A percentile compares a stretch with the other conserved stretches of the same genome.
Conservation (phyloP, 345 rosid genomes). For the Citrus sinensis region DVS_A1.0 CM039168.1:5972001-5972500, state of each 20-base stretch:
- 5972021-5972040: not conserved
- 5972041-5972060: not conserved
- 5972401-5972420: conserved; percentile 4
- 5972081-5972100: not conserved
- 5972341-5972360: conserved; percentile 26
- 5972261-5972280: not conserved
- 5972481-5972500: conserved; percentile 13
- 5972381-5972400: conserved; percentile 23
- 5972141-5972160: not conserved
- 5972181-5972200: not conserved
- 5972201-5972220: not conserved
- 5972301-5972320: not conserved
- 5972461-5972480: not conserved
- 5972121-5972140: not conserved
- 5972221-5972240: conserved; percentile 1
- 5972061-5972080: not conserved
- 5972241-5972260: not conserved
- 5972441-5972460: not conserved
- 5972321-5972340: not conserved
- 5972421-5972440: not conserved
- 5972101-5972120: not conserved
- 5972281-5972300: not conserved
- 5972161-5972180: not conserved
- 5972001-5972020: not conserved
- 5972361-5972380: conserved; percentile 30